Evolutionary conservation across 179 eudicot genomes (phyloP).

Genomic region (Silene noctiflora): DNA sequence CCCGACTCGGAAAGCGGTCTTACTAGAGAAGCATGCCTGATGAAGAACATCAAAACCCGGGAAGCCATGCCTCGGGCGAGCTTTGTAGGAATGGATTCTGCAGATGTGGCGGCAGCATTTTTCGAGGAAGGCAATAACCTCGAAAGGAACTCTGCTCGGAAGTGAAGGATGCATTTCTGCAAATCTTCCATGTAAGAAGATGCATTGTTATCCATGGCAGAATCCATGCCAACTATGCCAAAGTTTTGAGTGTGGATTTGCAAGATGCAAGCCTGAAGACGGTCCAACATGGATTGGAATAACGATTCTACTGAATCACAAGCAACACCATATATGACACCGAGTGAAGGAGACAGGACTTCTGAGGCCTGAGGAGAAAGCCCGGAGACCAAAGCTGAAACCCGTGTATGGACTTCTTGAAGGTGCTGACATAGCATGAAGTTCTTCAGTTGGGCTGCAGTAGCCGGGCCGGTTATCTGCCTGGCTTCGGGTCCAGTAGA

Average conservation of each 20-base stretch:
- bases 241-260: conserved; percentile 83
- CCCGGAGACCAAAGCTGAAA: conserved; percentile 47
- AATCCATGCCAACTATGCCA: conserved; percentile 56
- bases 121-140: conserved; percentile 70
- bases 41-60: conserved; percentile 68
- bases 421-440: conserved; percentile 79
- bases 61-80: conserved; percentile 88
- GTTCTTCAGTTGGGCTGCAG: conserved; percentile 79
- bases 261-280: conserved; percentile 81
- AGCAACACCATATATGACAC: conserved; percentile 76
- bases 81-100: conserved; percentile 71
- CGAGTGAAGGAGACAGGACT: conserved; percentile 64
- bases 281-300: conserved; percentile 84
- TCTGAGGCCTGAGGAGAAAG: conserved; percentile 67
- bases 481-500: conserved; percentile 94
- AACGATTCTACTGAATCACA: conserved; percentile 79
- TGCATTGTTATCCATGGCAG: conserved; percentile 73
- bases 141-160: conserved; percentile 68
- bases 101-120: conserved; percentile 37
- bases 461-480: conserved; percentile 78
- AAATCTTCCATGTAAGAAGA: conserved; percentile 92
- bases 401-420: conserved; percentile 73
- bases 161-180: conserved; percentile 73
- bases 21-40: conserved; percentile 81
- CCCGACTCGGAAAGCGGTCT: conserved; percentile 92